A percentile compares a stretch with the other conserved stretches of the same genome.
These are phyloP conservation scores for Fraxinus platypoda DNA, from an alignment of 305 asterid genomes.

Conservation along the genomic window DNA sequence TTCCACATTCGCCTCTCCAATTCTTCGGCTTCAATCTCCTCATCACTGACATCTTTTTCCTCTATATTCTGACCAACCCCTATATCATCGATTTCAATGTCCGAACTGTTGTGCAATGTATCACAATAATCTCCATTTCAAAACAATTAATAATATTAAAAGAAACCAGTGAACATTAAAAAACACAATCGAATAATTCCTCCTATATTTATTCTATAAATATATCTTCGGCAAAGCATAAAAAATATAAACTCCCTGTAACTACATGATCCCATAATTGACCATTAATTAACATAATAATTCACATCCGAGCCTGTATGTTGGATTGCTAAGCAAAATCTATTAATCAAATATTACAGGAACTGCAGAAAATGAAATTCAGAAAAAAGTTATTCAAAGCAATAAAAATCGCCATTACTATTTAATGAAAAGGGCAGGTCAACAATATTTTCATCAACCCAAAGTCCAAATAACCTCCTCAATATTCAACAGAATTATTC, in stretches of 20 bases:
- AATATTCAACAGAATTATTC: background rate
- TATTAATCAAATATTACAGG: background rate
- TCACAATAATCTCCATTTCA: conserved; percentile 1
- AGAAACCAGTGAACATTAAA: background rate
- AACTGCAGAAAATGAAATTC: background rate
- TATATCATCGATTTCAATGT: conserved; percentile 44
- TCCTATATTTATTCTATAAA: background rate
- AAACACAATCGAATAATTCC: background rate
- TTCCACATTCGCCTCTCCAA: conserved; percentile 79
- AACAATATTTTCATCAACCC: background rate
- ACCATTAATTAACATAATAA: background rate
- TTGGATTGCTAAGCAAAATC: background rate
- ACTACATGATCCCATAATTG: background rate
- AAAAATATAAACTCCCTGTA: background rate
- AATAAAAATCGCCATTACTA: background rate
- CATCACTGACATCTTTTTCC: conserved; percentile 75
- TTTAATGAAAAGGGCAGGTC: background rate
- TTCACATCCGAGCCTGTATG: background rate
- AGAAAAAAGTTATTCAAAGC: background rate
- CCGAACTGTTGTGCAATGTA: conserved; percentile 39
- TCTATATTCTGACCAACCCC: conserved; percentile 41
- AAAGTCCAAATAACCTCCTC: background rate
- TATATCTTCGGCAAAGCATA: background rate
- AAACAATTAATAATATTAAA: background rate
- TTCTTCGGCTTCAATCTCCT: conserved; percentile 67